Conservation (phyloP, 2,329 filamentous ascomycete genomes). For the Exophiala viscosa region DNA sequence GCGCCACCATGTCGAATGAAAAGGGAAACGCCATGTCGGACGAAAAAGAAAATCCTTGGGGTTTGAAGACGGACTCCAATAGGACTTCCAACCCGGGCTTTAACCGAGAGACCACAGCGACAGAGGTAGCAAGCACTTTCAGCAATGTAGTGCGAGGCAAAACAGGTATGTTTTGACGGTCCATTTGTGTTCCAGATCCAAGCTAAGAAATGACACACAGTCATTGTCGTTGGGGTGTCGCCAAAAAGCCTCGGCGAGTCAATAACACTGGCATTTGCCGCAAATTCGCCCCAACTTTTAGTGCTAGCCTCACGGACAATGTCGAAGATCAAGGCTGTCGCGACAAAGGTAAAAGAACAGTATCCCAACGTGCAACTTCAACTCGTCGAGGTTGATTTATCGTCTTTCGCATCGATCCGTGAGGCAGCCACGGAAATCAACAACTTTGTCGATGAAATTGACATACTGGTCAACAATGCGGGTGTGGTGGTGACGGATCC, state of each 20-base stretch:
- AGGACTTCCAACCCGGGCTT: conserved; percentile 16
- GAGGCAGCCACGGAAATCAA: conserved; percentile 34
- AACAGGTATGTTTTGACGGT: conserved; percentile 6
- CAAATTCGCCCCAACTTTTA: conserved; percentile 34
- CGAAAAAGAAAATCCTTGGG: neutral
- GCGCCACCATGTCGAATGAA: no score
- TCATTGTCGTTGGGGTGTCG: conserved; percentile 44
- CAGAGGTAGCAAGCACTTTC: conserved; percentile 27
- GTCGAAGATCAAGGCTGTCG: conserved; percentile 35
- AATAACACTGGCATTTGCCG: conserved; percentile 37
- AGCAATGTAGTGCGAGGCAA: conserved; percentile 28
- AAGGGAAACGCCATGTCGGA: no score
- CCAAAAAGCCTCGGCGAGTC: conserved; percentile 38
- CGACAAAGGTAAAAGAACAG: conserved; percentile 25
- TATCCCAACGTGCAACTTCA: conserved; percentile 28
- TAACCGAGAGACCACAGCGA: conserved; percentile 12
- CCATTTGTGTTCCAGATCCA: neutral
- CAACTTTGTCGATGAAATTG: conserved; percentile 32
- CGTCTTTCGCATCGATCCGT: conserved; percentile 33
- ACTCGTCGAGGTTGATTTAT: conserved; percentile 36
- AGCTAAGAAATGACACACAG: conserved; percentile 8
- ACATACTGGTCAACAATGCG: conserved; percentile 46
- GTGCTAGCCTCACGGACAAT: conserved; percentile 41
- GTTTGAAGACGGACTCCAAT: neutral
- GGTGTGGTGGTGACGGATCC: conserved; percentile 38